Evolutionary conservation across 257 asterid genomes (phyloP).

Genomic region (Hygrophila difformis): DNA sequence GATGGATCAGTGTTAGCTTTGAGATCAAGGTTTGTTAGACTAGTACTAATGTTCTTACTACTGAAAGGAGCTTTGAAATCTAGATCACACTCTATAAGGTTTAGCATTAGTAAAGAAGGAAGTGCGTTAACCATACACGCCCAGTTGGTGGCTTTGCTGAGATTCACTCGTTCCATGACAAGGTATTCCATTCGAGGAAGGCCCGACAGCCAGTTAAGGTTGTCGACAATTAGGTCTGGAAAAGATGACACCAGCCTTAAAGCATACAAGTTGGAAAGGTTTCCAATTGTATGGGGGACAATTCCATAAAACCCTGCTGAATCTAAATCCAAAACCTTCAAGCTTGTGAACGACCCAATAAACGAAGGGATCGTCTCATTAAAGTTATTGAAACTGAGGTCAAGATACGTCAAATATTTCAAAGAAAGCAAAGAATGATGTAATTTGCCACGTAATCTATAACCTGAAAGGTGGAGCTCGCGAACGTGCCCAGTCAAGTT

Average conservation of each 20-base stretch:
- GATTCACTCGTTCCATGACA: conserved; percentile 7
- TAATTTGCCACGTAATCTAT: conserved; percentile 3
- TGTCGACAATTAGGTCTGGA: not conserved
- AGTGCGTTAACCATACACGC: conserved; percentile 13
- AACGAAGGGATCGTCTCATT: conserved; percentile 18
- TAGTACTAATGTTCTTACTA: not conserved
- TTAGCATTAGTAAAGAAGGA: conserved; percentile 15
- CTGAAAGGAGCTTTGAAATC: not conserved
- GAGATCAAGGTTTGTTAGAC: conserved; percentile 12
- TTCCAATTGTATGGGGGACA: conserved; percentile 17
- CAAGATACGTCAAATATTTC: conserved; percentile 16
- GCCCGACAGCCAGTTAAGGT: conserved; percentile 20
- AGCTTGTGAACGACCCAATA: conserved; percentile 11
- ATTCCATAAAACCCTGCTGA: conserved; percentile 4
- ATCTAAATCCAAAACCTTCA: conserved; percentile 17
- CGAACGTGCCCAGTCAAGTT: conserved; percentile 7
- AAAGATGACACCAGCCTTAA: not conserved
- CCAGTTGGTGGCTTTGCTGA: conserved; percentile 15
- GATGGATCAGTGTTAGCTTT: not conserved
- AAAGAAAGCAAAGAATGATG: conserved; percentile 17
- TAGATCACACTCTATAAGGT: conserved; percentile 1
- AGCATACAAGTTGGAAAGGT: conserved; percentile 16
- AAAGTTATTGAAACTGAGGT: conserved; percentile 16
- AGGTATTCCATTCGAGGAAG: conserved; percentile 14
- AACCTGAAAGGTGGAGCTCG: conserved; percentile 1